Evolutionary conservation across 805 yeast genomes (phyloP).

Genomic region (Helenozyma baotianmanensis): DNA sequence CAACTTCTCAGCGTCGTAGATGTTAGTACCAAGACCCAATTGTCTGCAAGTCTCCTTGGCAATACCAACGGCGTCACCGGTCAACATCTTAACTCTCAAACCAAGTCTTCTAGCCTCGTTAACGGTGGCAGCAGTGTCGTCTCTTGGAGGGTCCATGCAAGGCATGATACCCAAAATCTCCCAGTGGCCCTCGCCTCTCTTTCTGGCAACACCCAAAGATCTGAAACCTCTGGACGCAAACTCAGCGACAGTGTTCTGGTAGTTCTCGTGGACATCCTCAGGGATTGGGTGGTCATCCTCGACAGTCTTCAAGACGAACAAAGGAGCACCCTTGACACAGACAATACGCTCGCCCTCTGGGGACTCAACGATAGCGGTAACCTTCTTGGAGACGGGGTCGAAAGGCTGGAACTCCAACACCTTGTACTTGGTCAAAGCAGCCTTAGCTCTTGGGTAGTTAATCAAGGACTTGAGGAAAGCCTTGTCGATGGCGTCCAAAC

Average conservation of each 20-base stretch:
- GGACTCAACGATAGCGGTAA: slow-evolving; percentile 89
- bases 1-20: slow-evolving; percentile 93
- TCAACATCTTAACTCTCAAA: slow-evolving; percentile 94
- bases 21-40: slow-evolving; percentile 94
- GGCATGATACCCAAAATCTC: slow-evolving; percentile 97
- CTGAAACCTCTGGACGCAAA: slow-evolving; percentile 98
- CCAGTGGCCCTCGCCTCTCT: slow-evolving; percentile 98
- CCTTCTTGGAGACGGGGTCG: slow-evolving; percentile 97
- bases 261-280: slow-evolving; percentile 88
- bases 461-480: slow-evolving; percentile 92
- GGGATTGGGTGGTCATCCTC: slow-evolving; percentile 96
- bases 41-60: slow-evolving; percentile 98
- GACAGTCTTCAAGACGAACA: slow-evolving; percentile 92
- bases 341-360: slow-evolving; percentile 93
- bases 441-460: slow-evolving; percentile 86
- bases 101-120: slow-evolving; percentile 87
- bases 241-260: slow-evolving; percentile 96
- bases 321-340: slow-evolving; percentile 98
- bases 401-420: slow-evolving; percentile 95
- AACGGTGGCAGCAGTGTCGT: slow-evolving; percentile 94
- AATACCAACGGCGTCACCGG: slow-evolving; percentile 99
- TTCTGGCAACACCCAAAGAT: slow-evolving; percentile 97
- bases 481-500: slow-evolving; percentile 95
- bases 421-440: slow-evolving; percentile 88
- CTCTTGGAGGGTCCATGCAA: slow-evolving; percentile 98